Percentiles rank a stretch among this genome's conserved stretches.
These are phyloP conservation scores for Clitoria ternatea DNA, from an alignment of 306 rosid genomes.

Conservation along the genomic window DNA sequence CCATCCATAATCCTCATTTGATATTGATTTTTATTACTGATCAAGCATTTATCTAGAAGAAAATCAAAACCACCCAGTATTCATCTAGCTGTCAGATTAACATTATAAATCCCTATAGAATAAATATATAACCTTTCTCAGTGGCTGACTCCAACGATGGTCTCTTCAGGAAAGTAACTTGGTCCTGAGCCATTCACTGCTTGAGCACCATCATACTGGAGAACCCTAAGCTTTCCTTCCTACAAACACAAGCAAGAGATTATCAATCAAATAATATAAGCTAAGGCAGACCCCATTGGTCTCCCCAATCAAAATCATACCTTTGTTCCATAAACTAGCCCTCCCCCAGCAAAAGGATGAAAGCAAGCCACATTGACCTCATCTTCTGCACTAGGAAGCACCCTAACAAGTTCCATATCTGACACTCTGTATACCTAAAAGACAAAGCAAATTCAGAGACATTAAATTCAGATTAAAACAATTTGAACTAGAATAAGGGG, in stretches of 20 bases:
- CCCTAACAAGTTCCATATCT: slow-evolving; percentile 96
- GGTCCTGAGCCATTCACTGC: slow-evolving; percentile 36
- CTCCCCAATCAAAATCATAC: slow-evolving; percentile 63
- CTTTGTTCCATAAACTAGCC: slow-evolving; percentile 99
- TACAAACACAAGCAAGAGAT: slow-evolving; percentile 35
- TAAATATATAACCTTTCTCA: slow-evolving; percentile 36
- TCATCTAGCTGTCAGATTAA: not conserved
- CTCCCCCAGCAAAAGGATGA: slow-evolving; percentile 97
- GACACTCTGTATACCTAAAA: slow-evolving; percentile 90
- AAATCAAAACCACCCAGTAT: slow-evolving; percentile 12
- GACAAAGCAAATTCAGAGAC: slow-evolving; percentile 24
- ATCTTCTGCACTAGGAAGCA: slow-evolving; percentile 97
- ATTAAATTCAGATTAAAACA: slow-evolving; percentile 13
- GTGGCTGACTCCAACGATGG: slow-evolving; percentile 35
- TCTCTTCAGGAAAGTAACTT: slow-evolving; percentile 50
- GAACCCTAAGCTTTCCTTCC: slow-evolving; percentile 96
- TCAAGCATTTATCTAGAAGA: not conserved
- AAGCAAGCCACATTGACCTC: slow-evolving; percentile 99
- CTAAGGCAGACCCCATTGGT: slow-evolving; percentile 36
- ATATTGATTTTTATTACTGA: slow-evolving; percentile 5
- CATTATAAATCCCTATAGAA: slow-evolving; percentile 14
- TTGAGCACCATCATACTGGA: slow-evolving; percentile 38
- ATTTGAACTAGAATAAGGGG: slow-evolving; percentile 7
- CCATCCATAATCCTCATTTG: slow-evolving; percentile 5
- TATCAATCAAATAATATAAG: slow-evolving; percentile 2